A percentile compares a stretch with the other conserved stretches of the same genome.
Conservation (phyloP, 2,329 filamentous ascomycete genomes). For the Xylaria multiplex region DNA sequence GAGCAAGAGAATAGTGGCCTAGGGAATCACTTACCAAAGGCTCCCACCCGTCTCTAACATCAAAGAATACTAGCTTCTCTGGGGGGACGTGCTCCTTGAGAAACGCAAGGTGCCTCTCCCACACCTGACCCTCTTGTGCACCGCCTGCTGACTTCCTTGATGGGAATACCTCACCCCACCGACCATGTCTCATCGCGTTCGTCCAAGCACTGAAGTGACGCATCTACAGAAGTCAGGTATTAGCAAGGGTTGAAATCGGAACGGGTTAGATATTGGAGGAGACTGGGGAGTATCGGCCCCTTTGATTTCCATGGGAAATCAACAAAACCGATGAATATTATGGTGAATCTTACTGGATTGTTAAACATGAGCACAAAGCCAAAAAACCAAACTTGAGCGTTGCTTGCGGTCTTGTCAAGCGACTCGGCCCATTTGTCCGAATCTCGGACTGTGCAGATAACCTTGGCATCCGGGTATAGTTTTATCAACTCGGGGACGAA, state of each 20-base stretch:
- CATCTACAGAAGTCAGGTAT: conserved; percentile 29
- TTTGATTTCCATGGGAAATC: neutral
- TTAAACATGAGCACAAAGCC: conserved; percentile 35
- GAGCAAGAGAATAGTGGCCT: neutral
- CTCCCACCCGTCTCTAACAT: conserved; percentile 42
- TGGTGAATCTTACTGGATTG: conserved; percentile 25
- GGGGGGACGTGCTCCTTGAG: conserved; percentile 40
- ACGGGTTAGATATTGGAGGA: neutral
- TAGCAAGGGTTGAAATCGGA: conserved; percentile 9
- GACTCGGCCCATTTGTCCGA: conserved; percentile 45
- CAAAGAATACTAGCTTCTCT: conserved; percentile 43
- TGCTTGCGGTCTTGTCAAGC: conserved; percentile 38
- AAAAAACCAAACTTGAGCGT: conserved; percentile 40
- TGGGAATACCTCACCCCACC: conserved; percentile 42
- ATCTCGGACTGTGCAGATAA: conserved; percentile 46
- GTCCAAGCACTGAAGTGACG: conserved; percentile 39
- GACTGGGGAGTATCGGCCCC: neutral
- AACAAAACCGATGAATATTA: neutral
- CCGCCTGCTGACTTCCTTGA: conserved; percentile 25
- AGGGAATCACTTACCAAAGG: conserved; percentile 29
- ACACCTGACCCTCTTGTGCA: conserved; percentile 33
- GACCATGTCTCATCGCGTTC: conserved; percentile 34
- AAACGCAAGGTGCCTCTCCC: conserved; percentile 42
- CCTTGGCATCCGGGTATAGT: conserved; percentile 46
- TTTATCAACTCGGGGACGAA: conserved; percentile 46